Evolutionary conservation across 1,284 basidiomycete genomes (phyloP), one percentile per base, ranked within the genome.

Genomic region (Cryptococcus sp.): DNA sequence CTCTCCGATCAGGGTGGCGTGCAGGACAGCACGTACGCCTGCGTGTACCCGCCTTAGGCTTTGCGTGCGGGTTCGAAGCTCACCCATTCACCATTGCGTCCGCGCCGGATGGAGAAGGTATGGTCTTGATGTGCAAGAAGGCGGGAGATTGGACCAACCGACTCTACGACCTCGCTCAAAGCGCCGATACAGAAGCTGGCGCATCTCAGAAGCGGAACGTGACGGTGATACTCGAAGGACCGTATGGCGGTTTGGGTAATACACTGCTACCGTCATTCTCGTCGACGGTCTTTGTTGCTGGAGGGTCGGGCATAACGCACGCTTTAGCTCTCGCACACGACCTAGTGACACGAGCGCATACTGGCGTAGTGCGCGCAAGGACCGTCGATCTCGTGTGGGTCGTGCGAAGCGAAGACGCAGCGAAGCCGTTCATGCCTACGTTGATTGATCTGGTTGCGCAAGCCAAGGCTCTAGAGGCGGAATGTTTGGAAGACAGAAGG

Each of bases 51-150:
- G 65, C 63, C 20, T 60, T 74, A 2, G 71, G 71, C 3, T 17
- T 63, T 2, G 52, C 41, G 2, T 55, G 63, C 45, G 68, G 65
- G 20, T 55, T 73, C 25, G 74, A 79, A 53, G 60, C 62, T 8
- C 80, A 81, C 57, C 79, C 78, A 1, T 80, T 81, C 65, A 78
- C 78, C 19, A 80, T 81, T 55, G 76, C 77, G 17, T 75, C 73
- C 16, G 78, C 77, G 0, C 76, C 78, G 15, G 64, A 73, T 51
- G 67, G 67, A 19, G 71, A 73, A 15, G 78, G 76, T 1, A 54
- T 77, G 47, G 64, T 73, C 4, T 62, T 79, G 35, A 68, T 78
- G 60, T 67, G 61, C 62, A 79, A 79, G 60, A 60, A 62, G 5
- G 72, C 69, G 3, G 77, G 77, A 1, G 68, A 76, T 47, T 80